Percentiles rank a stretch among this genome's conserved stretches.
Conservation (phyloP, 805 yeast species). For the Kodamaea sagamina region DNA sequence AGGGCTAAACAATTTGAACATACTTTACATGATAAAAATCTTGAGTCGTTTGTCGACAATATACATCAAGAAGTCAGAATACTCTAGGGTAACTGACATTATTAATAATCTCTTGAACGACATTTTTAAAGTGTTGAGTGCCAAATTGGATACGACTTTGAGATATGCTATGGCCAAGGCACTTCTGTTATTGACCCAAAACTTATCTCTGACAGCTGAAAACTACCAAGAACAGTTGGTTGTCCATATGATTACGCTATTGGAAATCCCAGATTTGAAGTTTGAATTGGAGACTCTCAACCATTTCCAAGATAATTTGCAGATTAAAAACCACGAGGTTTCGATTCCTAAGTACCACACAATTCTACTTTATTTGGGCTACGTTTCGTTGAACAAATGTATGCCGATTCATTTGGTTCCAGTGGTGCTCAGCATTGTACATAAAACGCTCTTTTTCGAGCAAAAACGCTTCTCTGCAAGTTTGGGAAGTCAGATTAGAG, state of each 20-base stretch:
- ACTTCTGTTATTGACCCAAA: constrained; percentile 49
- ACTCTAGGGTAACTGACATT: constrained; percentile 47
- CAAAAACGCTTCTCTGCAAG: constrained; percentile 53
- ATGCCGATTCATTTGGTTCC: constrained; percentile 28
- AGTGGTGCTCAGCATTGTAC: constrained; percentile 39
- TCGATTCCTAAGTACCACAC: constrained; percentile 57
- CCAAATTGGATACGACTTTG: constrained; percentile 51
- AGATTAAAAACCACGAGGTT: constrained; percentile 31
- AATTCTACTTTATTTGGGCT: constrained; percentile 56
- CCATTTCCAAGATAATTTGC: constrained; percentile 14
- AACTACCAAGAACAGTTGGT: constrained; percentile 48
- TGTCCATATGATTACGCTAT: constrained; percentile 30
- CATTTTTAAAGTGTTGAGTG: constrained; percentile 35
- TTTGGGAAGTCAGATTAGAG: constrained; percentile 72
- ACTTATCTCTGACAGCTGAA: constrained; percentile 31
- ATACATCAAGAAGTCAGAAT: constrained; percentile 26
- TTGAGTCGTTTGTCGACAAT: constrained; percentile 38
- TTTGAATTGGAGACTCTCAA: background rate
- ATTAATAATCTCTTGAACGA: constrained; percentile 48
- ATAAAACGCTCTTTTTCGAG: constrained; percentile 53
- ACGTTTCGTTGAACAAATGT: constrained; percentile 29
- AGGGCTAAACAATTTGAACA: constrained; percentile 18
- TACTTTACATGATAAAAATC: constrained; percentile 35
- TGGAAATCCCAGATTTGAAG: constrained; percentile 26
- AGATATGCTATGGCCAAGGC: constrained; percentile 71